Conservation (phyloP, 1,284 basidiomycete species). For the Cryptococcus deneoformans region DNA sequence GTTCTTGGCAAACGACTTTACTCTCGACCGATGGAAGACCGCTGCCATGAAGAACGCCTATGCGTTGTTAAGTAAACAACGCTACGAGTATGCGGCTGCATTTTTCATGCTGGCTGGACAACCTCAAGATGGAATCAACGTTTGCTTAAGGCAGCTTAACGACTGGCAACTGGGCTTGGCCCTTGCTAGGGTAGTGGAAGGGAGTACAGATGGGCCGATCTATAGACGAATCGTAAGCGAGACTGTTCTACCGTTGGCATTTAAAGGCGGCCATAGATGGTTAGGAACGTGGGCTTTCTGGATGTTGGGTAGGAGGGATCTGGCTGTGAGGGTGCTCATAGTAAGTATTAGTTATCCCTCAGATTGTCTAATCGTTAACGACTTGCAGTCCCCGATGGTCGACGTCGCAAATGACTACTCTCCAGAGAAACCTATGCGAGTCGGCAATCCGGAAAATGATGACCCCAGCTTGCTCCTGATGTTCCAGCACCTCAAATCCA, state of each 20-base stretch:
- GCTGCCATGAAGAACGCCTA: slow-evolving; percentile 97
- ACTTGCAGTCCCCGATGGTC: slow-evolving; percentile 35
- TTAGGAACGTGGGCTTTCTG: slow-evolving; percentile 98
- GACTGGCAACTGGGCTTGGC: slow-evolving; percentile 91
- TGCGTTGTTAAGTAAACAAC: slow-evolving; percentile 82
- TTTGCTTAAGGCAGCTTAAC: slow-evolving; percentile 81
- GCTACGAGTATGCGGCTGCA: slow-evolving; percentile 95
- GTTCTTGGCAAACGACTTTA: slow-evolving; percentile 91
- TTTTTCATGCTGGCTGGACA: slow-evolving; percentile 93
- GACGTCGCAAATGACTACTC: slow-evolving; percentile 32
- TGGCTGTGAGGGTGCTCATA: slow-evolving; percentile 62
- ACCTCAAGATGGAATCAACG: slow-evolving; percentile 85
- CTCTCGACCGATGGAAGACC: slow-evolving; percentile 78
- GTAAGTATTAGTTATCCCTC: slow-evolving; percentile 15
- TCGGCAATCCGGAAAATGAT: slow-evolving; percentile 84
- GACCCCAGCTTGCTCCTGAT: slow-evolving; percentile 85
- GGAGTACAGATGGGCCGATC: slow-evolving; percentile 75
- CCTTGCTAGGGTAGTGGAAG: slow-evolving; percentile 77
- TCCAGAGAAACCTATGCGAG: slow-evolving; percentile 49
- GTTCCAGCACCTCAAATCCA: slow-evolving; percentile 83
- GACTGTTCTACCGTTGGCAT: slow-evolving; percentile 77
- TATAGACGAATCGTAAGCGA: slow-evolving; percentile 66
- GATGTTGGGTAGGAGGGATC: slow-evolving; percentile 76
- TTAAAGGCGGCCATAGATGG: slow-evolving; percentile 84
- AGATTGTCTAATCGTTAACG: neutral